phyloP scores from a whole-genome alignment of 2,329 filamentous ascomycete genomes.

The Neopestalotiopsis clavispora region DNA sequence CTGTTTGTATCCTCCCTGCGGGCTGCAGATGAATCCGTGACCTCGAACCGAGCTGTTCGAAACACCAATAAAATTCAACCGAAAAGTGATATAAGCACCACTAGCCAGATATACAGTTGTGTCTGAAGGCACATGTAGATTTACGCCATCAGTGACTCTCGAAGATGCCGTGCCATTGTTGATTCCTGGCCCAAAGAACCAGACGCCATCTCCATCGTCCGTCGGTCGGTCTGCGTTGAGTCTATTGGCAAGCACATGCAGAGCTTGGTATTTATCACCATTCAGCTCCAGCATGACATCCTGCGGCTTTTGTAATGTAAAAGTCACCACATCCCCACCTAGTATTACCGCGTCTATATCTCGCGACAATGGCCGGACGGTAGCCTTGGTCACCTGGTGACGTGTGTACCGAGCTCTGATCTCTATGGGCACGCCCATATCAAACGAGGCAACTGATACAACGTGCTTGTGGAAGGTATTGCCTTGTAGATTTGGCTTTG shows the following conservation, averaged over 20 bases:
- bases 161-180: neutral
- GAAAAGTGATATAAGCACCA: neutral
- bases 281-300: slow-evolving; percentile 7
- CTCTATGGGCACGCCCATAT: neutral
- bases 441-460: neutral
- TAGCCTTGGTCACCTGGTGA: neutral
- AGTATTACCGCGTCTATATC: neutral
- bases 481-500: neutral
- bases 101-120: slow-evolving; percentile 2
- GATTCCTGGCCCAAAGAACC: neutral
- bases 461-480: neutral
- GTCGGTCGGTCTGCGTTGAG: neutral
- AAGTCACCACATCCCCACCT: neutral
- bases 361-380: neutral
- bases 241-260: slow-evolving; percentile 1
- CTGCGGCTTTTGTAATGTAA: neutral
- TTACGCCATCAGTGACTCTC: neutral
- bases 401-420: slow-evolving; percentile 1
- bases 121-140: neutral
- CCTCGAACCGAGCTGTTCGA: neutral
- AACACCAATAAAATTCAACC: neutral
- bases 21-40: neutral
- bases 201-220: neutral
- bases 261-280: neutral
- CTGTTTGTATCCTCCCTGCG: neutral